These are phyloP conservation scores for Vaccinium darrowii DNA, from an alignment of 148 eudicot species.

Conservation along the genomic window DNA sequence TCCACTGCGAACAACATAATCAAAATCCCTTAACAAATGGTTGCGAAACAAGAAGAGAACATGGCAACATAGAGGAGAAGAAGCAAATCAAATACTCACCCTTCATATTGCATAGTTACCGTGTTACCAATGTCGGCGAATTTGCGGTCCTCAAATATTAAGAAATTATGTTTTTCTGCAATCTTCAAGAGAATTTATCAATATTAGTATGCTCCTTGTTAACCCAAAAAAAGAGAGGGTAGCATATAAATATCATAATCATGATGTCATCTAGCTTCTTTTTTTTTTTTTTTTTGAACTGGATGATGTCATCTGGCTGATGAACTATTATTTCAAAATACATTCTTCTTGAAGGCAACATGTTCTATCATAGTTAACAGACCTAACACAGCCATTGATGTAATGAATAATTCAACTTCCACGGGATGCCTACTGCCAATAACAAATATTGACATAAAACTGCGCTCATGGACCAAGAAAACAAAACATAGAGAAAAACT, in stretches of 20 bases:
- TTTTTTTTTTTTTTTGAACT: too few relatives aligned
- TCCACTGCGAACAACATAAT: conserved; percentile 51
- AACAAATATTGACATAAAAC: background rate
- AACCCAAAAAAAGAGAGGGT: background rate
- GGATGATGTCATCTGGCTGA: background rate
- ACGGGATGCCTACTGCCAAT: background rate
- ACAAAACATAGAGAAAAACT: background rate
- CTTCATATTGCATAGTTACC: conserved; percentile 92
- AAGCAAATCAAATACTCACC: conserved; percentile 41
- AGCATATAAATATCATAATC: conserved; percentile 1
- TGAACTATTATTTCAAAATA: background rate
- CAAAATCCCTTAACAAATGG: background rate
- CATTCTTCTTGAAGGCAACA: background rate
- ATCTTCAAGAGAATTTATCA: conserved; percentile 46
- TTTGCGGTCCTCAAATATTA: conserved; percentile 93
- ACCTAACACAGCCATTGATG: background rate
- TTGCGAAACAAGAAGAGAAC: background rate
- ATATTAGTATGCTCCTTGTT: background rate
- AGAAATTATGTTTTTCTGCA: conserved; percentile 91
- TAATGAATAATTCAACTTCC: background rate
- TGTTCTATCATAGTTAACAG: background rate
- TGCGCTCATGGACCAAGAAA: background rate
- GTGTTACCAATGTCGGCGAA: conserved; percentile 99
- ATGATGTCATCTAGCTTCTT: too few relatives aligned
- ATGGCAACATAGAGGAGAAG: background rate